Evolutionary conservation across 2,329 filamentous ascomycete species (phyloP).

Genomic region (Phialophora macrospora): DNA sequence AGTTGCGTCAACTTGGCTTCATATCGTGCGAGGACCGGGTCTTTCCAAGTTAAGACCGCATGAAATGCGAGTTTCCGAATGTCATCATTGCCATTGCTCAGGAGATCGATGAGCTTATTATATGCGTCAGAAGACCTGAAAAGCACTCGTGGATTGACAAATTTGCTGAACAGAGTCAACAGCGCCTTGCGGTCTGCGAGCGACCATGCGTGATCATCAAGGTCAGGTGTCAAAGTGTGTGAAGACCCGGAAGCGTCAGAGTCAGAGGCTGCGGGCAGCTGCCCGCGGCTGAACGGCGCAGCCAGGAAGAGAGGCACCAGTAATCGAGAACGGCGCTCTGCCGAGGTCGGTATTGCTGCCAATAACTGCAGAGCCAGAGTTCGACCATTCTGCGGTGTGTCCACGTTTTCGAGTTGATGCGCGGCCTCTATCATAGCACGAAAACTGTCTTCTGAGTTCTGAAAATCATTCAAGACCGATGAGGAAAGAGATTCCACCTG

Average conservation of each 20-base stretch:
- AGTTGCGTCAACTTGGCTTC: conserved; percentile 84
- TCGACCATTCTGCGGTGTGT: conserved; percentile 59
- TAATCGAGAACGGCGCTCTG: conserved; percentile 82
- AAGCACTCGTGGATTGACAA: conserved; percentile 82
- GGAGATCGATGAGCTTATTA: conserved; percentile 71
- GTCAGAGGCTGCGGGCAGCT: conserved; percentile 21
- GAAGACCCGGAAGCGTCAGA: conserved; percentile 35
- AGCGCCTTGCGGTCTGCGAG: conserved; percentile 78
- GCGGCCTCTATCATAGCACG: conserved; percentile 63
- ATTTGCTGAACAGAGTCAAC: conserved; percentile 79
- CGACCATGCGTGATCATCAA: conserved; percentile 47
- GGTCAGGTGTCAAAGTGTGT: conserved; percentile 38
- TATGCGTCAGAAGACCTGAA: conserved; percentile 79
- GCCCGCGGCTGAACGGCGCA: conserved; percentile 57
- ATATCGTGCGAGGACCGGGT: conserved; percentile 73
- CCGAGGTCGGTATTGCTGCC: conserved; percentile 71
- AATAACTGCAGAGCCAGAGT: conserved; percentile 81
- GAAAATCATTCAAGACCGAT: conserved; percentile 59
- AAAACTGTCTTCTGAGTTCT: conserved; percentile 63
- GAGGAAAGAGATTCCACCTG: conserved; percentile 61
- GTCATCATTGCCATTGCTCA: conserved; percentile 87
- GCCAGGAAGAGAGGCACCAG: conserved; percentile 84
- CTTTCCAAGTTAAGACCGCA: conserved; percentile 87
- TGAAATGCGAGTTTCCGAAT: conserved; percentile 85
- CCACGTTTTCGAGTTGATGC: conserved; percentile 28